A percentile compares a stretch with the other conserved stretches of the same genome.
phyloP scores from a whole-genome alignment of 1,284 basidiomycete species.

The Marasmius fiardii region DNA sequence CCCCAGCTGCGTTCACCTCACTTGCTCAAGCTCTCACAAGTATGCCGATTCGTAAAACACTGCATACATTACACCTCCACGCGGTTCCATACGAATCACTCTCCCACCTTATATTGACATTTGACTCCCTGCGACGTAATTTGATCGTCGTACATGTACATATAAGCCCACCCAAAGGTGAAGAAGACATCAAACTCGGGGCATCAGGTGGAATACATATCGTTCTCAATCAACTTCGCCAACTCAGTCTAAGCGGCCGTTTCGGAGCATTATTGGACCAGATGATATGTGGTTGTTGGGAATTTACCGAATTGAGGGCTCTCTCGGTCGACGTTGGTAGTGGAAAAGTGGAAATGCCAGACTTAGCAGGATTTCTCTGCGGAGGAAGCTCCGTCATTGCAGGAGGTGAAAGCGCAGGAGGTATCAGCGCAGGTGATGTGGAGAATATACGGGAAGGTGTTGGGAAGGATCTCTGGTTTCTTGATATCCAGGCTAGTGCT shows the following conservation, averaged over 20 bases:
- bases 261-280: slow-evolving; percentile 66
- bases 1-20: neutral
- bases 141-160: neutral
- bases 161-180: neutral
- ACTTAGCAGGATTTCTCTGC: slow-evolving; percentile 52
- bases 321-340: slow-evolving; percentile 51
- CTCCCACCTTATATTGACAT: slow-evolving; percentile 1
- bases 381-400: slow-evolving; percentile 1
- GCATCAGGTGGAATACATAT: neutral
- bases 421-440: neutral
- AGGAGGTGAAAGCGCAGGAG: neutral
- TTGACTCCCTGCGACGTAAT: slow-evolving; percentile 1
- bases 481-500: slow-evolving; percentile 52
- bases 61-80: neutral
- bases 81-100: neutral
- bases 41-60: neutral
- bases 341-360: slow-evolving; percentile 43
- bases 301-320: slow-evolving; percentile 51
- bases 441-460: neutral
- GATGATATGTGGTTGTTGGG: slow-evolving; percentile 49
- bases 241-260: slow-evolving; percentile 57
- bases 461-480: slow-evolving; percentile 51
- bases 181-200: neutral
- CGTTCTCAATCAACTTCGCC: slow-evolving; percentile 36
- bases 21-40: neutral